Evolutionary conservation across 805 yeast genomes (phyloP).

Genomic region (Yueomyces sp.): DNA sequence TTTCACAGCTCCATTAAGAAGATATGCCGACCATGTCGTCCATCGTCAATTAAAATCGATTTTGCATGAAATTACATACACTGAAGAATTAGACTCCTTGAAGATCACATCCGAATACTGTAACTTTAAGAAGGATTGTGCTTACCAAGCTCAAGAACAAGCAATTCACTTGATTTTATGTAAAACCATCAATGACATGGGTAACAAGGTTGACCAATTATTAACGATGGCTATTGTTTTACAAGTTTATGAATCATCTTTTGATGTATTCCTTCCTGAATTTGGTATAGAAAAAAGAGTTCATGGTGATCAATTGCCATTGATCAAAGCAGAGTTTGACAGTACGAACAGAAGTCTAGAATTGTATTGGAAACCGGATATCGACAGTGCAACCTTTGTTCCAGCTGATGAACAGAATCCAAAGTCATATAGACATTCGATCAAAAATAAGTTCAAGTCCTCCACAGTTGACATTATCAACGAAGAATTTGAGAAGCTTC

Average conservation of each 20-base stretch:
- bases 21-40: conserved; percentile 86
- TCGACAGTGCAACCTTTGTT: conserved; percentile 79
- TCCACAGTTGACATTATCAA: conserved; percentile 62
- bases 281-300: conserved; percentile 92
- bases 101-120: conserved; percentile 84
- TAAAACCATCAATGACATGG: conserved; percentile 68
- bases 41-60: conserved; percentile 80
- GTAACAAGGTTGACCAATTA: conserved; percentile 63
- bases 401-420: conserved; percentile 81
- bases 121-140: conserved; percentile 90
- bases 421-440: conserved; percentile 62
- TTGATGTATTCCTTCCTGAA: conserved; percentile 84
- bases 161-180: conserved; percentile 77
- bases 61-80: conserved; percentile 31
- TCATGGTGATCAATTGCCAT: conserved; percentile 93
- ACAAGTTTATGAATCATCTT: conserved; percentile 91
- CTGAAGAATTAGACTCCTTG: conserved; percentile 52
- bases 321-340: conserved; percentile 85
- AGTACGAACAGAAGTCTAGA: conserved; percentile 58
- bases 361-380: conserved; percentile 85
- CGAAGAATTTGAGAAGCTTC: conserved; percentile 22
- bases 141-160: conserved; percentile 86
- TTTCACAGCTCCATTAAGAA: conserved; percentile 85
- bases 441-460: conserved; percentile 65
- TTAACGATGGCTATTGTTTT: conserved; percentile 76